Percentiles rank a stretch among this genome's conserved stretches.
phyloP scores from a whole-genome alignment of 2,329 filamentous ascomycete genomes.

The Cryphonectria radicalis region DNA sequence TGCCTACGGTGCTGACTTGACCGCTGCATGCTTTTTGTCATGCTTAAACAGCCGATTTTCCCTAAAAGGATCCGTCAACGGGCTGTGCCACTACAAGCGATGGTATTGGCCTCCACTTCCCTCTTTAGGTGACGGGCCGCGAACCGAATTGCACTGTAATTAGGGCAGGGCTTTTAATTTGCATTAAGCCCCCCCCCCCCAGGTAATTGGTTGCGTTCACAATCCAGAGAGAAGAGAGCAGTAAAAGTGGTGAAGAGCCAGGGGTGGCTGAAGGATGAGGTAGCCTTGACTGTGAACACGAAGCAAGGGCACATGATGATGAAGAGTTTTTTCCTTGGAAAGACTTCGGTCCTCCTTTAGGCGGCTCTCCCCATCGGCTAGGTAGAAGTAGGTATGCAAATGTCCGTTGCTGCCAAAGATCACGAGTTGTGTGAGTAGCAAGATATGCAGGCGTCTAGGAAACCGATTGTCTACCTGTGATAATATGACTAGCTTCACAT shows the following conservation, averaged over 20 bases:
- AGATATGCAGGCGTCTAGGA: neutral
- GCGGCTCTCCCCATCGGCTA: too few relatives aligned
- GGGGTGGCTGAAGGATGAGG: neutral
- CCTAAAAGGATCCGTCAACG: neutral
- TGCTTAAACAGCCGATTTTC: constrained; percentile 7
- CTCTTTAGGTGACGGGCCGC: neutral
- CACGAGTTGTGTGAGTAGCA: neutral
- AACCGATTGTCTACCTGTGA: neutral
- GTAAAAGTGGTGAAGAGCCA: neutral
- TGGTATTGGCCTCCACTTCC: neutral
- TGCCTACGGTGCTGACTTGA: neutral
- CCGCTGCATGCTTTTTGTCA: neutral
- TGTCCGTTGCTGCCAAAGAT: neutral
- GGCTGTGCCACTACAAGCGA: constrained; percentile 5
- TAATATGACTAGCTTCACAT: neutral
- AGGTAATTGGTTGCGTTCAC: neutral
- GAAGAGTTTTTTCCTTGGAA: neutral
- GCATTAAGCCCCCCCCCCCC: too few relatives aligned
- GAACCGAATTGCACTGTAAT: neutral
- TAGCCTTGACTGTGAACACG: neutral
- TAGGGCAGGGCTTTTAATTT: neutral
- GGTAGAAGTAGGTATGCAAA: neutral
- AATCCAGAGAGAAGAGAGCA: neutral
- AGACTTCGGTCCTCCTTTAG: neutral
- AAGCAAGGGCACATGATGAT: neutral